phyloP scores from a whole-genome alignment of 306 rosid species.

The Rosa persica region DNA sequence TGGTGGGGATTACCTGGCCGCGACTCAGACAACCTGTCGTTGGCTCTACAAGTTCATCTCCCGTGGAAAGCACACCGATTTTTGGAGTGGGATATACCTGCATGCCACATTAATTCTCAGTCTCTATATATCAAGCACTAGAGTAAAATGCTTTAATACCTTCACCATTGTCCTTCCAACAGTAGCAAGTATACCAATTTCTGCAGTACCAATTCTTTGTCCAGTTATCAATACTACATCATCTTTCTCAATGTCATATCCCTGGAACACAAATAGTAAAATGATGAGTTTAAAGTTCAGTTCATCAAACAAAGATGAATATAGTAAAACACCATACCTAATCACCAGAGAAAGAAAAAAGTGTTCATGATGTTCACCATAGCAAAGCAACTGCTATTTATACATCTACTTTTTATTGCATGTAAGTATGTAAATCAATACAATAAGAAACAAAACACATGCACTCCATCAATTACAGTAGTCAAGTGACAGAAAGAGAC shows the following conservation, averaged over 20 bases:
- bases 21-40: slow-evolving; percentile 51
- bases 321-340: background rate
- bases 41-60: slow-evolving; percentile 92
- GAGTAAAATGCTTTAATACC: slow-evolving; percentile 40
- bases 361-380: background rate
- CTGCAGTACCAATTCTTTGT: slow-evolving; percentile 78
- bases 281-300: slow-evolving; percentile 14
- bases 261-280: slow-evolving; percentile 43
- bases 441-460: background rate
- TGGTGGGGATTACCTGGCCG: slow-evolving; percentile 59
- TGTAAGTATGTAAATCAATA: background rate
- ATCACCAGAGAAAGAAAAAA: background rate
- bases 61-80: slow-evolving; percentile 84
- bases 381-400: background rate
- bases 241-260: slow-evolving; percentile 74
- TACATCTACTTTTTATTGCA: background rate
- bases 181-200: slow-evolving; percentile 92
- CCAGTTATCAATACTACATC: slow-evolving; percentile 68
- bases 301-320: slow-evolving; percentile 1
- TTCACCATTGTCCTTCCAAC: slow-evolving; percentile 71
- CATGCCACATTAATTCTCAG: slow-evolving; percentile 26
- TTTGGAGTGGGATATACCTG: slow-evolving; percentile 78
- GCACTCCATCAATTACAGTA: background rate
- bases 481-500: background rate
- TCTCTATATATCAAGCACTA: slow-evolving; percentile 14